Percentiles rank a stretch among this genome's conserved stretches.
Evolutionary conservation across 768 basidiomycete species (phyloP).

Genomic region (Leccinum obscurum): DNA sequence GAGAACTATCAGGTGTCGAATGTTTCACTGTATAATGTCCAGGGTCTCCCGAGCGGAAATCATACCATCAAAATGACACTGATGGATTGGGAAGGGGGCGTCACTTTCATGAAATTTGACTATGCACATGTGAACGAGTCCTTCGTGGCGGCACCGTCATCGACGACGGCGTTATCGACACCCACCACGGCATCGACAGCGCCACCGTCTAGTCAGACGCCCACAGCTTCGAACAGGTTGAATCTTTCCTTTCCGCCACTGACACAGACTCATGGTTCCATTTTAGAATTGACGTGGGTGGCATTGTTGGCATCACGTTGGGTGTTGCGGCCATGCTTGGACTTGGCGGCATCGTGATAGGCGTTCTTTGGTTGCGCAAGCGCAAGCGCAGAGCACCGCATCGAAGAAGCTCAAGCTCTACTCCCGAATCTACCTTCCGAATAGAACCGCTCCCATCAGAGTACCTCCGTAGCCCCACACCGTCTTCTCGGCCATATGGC

Average conservation of each 20-base stretch:
- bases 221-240: constrained; percentile 16
- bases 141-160: too few species aligned
- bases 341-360: background rate
- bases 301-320: constrained; percentile 10
- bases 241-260: background rate
- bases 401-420: background rate
- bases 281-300: constrained; percentile 13
- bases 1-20: constrained; percentile 22
- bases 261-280: constrained; percentile 6
- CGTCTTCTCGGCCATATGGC: background rate
- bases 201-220: background rate
- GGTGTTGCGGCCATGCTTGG: constrained; percentile 8
- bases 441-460: constrained; percentile 10
- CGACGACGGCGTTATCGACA: too few species aligned
- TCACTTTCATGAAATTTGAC: constrained; percentile 29
- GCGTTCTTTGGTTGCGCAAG: constrained; percentile 11
- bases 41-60: constrained; percentile 16
- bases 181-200: background rate
- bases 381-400: constrained; percentile 4
- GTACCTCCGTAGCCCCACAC: background rate
- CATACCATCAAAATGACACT: constrained; percentile 28
- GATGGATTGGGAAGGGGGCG: constrained; percentile 16
- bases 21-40: constrained; percentile 18
- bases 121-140: constrained; percentile 25
- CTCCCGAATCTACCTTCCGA: background rate